Base-by-base conservation (phyloP, 2,329 filamentous ascomycete species). In the Apiospora marii region DNA sequence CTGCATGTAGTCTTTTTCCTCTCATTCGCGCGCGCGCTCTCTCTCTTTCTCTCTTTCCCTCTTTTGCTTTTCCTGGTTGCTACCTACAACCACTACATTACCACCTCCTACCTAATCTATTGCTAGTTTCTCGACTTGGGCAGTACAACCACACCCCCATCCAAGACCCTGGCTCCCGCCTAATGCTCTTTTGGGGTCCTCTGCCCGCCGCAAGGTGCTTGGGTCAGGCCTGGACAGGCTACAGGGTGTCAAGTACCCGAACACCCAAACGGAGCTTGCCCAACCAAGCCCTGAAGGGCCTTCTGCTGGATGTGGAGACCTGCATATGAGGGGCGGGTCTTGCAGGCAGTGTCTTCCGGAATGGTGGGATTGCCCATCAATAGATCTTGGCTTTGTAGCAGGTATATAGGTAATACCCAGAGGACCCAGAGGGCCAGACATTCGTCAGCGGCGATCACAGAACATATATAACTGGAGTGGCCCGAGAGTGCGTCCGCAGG, bases 301-400 rank as follows among this genome's bases (percentile, higher is more conserved):
- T 41, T 41, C 34, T 64, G 58, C 58, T 61, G 19, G 34, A 37
- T n/a, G 58, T 64, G 58, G 58, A 24, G 30, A 64, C 34, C 3
- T 64, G 58, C 58, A 64, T 64, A 64, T 41, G 58, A 64, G 34
- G 22, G 19, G 58, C 34, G 58, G 58, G 58, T 64, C 58, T 64
- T 30, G 58, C 46, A 64, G 58, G 58, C 58, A 64, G 34, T 37
- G 34, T 64, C 58, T 41, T 64, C 58, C 58, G 58, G 58, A 64
- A 41, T 41, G 58, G 58, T 64, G 58, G 58, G 30, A 41, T 61
- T 37, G 30, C 53, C 53, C 16, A 22, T 37, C 30, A 61, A 61
- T 61, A 61, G 27, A 61, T 61, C 53, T 61, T 61, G 53, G 53
- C 53, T 61, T 61, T 61, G 53, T 61, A 61, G 53, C 53, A 61